Base-by-base conservation (phyloP, 805 yeast species). In the Myxozyma neotropica region DNA sequence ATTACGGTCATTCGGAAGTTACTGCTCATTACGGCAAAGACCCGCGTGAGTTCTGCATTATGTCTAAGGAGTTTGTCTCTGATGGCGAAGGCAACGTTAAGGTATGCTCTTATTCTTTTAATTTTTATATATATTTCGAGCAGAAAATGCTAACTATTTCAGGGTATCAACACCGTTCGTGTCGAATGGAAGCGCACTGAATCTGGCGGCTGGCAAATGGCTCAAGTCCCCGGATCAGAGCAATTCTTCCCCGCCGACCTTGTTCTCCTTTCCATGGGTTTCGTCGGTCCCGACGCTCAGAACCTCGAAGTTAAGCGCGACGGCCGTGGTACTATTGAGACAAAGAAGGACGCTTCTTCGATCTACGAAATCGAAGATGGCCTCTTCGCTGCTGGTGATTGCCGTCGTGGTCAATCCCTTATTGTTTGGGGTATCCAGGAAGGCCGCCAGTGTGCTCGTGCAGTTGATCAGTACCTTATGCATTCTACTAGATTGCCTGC, bases 361-460 rank as follows among this genome's bases (percentile, higher is more conserved):
- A 83, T 82, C 58, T 93, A 93, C 81, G 80, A 82, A 61, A 91
- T 89, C 58, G 87, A 80, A 60, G 55, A 55, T 33, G 91, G 90
- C 68, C 71, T 91, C 61, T 93, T 92, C 71, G 89, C 97, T 50
- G 97, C 98, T 52, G 99, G 99, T 77, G 99, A 93, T 76, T 94
- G 98, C 78, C 88, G 99, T 81, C 86, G 98, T 78, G 99, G 99
- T 29, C 99, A 93, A 80, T 89, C 97, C 1, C 83, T 93, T 74
- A 93, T 93, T 74, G 99, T 93, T 57, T 94, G 98, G 98, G 99
- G 98, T 78, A 93, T 93, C 69, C 98, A 94, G 78, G 99, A 93
- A 78, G 99, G 99, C 67, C 86, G 98, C 80, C 97, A 93, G 77
- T 91, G 97, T 83, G 99, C 99, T 38, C 82, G 96, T 67, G 91